Conservation (phyloP, 805 yeast species). For the Ogataea paradorogensis region DNA sequence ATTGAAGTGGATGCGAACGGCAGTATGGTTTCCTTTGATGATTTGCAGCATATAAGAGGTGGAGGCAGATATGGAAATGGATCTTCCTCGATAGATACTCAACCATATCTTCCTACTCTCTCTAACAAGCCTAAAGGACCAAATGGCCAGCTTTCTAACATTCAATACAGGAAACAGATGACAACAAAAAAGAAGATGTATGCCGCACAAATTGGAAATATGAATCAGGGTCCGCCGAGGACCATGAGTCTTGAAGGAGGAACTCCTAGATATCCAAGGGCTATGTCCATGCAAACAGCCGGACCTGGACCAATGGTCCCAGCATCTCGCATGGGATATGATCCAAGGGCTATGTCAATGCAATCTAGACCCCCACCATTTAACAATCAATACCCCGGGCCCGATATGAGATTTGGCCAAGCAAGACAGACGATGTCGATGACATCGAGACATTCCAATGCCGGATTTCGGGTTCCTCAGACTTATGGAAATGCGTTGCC, state of each 20-base stretch:
- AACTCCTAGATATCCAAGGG: constrained; percentile 22
- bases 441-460: constrained; percentile 11
- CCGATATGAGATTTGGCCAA: not conserved
- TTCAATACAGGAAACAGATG: constrained; percentile 68
- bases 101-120: constrained; percentile 75
- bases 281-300: constrained; percentile 29
- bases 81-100: constrained; percentile 48
- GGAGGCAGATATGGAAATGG: constrained; percentile 58
- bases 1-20: constrained; percentile 35
- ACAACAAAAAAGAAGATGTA: constrained; percentile 64
- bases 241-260: constrained; percentile 34
- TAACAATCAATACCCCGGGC: constrained; percentile 11
- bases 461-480: constrained; percentile 1
- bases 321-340: constrained; percentile 18
- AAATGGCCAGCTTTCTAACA: constrained; percentile 41
- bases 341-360: constrained; percentile 48
- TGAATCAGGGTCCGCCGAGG: constrained; percentile 29
- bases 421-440: constrained; percentile 23
- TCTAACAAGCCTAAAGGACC: constrained; percentile 34
- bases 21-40: constrained; percentile 52
- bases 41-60: constrained; percentile 60
- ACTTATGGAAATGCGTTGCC: not conserved
- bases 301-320: constrained; percentile 9
- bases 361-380: constrained; percentile 26
- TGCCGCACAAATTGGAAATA: constrained; percentile 33